These are phyloP conservation scores for Corrigiola litoralis DNA, from an alignment of 179 eudicot genomes.

Conservation along the genomic window DNA sequence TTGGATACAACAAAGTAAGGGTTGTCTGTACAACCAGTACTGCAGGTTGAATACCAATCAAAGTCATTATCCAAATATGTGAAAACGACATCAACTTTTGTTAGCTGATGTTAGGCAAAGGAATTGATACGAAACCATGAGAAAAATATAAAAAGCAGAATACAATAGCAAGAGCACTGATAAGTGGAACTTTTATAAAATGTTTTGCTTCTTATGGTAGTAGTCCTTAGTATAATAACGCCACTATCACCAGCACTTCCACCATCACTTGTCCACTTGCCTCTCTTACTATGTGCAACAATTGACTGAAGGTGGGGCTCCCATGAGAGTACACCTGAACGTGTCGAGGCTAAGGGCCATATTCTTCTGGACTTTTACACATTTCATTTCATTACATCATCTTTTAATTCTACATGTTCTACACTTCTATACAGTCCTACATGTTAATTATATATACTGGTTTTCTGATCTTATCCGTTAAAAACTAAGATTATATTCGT, in stretches of 20 bases:
- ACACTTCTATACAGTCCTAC: background rate
- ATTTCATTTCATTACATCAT: background rate
- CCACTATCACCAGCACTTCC: conserved; percentile 53
- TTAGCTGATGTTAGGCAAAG: conserved; percentile 19
- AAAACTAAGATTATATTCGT: background rate
- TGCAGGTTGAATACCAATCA: background rate
- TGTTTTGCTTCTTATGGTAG: conserved; percentile 34
- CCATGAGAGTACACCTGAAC: conserved; percentile 8
- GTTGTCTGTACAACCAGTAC: conserved; percentile 6
- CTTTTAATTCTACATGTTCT: background rate
- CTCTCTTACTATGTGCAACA: conserved; percentile 19
- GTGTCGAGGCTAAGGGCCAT: background rate
- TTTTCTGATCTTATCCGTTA: background rate
- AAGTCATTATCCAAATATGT: conserved; percentile 10
- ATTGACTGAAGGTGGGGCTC: conserved; percentile 17
- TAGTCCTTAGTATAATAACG: conserved; percentile 34
- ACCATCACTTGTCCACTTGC: conserved; percentile 44
- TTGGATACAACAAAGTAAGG: conserved; percentile 5
- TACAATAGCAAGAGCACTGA: conserved; percentile 12
- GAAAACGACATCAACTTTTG: conserved; percentile 18
- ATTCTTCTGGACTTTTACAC: background rate
- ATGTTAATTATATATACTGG: background rate
- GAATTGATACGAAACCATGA: conserved; percentile 21
- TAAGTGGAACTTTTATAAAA: conserved; percentile 24
- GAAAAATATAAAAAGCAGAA: conserved; percentile 24